Evolutionary conservation across 768 basidiomycete species (phyloP), one percentile per base, ranked within the genome.

Genomic region (Rhodotorula diobovata): DNA sequence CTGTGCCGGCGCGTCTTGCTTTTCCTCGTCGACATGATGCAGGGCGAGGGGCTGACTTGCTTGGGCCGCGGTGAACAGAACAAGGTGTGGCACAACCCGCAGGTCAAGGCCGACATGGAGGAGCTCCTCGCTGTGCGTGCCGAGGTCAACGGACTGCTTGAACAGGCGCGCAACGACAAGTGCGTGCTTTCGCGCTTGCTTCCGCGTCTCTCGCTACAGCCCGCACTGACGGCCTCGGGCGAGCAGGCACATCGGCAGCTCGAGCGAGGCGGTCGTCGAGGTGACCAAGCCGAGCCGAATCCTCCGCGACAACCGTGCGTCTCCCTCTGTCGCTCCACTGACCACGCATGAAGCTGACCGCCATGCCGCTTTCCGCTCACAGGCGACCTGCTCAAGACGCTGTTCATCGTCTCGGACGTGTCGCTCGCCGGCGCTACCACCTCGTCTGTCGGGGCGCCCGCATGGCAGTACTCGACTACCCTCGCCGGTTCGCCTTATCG

Each of bases 391-490:
- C 80, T 94, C 35, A 87, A 87, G 77, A 87, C 86, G 0, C 82
- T 95, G 11, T 92, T 91, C 80, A 90, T 90, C 63, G 89, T 91
- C 4, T 93, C 92, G 2, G 84, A 90, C 64, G 89, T 85, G 23
- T 81, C 80, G 12, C 68, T 92, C 43, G 57, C 57, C 11, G 32
- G 46, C 61, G 20, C 28, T 2, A 43, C 56, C 14, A 4, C n/a
- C 25, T 11, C 60, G 41, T 23, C 39, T 32, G 18, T 39, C 4
- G 23, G 39, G 3, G 10, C 35, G 10, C 37, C 28, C 4, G 20
- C 23, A 25, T 59, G 58, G 58, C 3, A 14, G 6, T 59, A 59
- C n/a, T 28, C 28, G 16, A n/a, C 25, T 2, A 8, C 15, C 4
- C 55, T 65, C 4, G 7, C 43, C 0, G 51, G 63, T 58, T 5